Evolutionary conservation across 768 basidiomycete species (phyloP).

Genomic region (Tephrocybe sp.): DNA sequence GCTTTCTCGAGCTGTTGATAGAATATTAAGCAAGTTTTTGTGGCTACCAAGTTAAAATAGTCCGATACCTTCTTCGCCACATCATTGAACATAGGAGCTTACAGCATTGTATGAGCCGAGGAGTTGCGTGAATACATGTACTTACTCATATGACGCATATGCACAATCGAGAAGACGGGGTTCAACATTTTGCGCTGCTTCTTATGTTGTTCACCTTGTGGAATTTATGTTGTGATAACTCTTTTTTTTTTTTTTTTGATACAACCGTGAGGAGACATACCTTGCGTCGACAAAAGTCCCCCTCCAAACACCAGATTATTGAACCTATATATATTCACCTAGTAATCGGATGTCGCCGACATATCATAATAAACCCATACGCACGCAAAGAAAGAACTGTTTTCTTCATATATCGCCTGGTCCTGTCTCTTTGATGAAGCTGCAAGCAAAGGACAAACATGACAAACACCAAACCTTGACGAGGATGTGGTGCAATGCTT

Average conservation of each 20-base stretch:
- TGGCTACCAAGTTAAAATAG: not conserved
- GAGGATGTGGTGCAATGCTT: conserved; percentile 34
- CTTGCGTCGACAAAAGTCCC: conserved; percentile 5
- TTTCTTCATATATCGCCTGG: conserved; percentile 10
- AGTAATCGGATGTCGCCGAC: not conserved
- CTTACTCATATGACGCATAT: conserved; percentile 15
- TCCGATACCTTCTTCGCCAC: conserved; percentile 12
- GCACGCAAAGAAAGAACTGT: conserved; percentile 1
- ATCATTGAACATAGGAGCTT: conserved; percentile 14
- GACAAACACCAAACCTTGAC: conserved; percentile 26
- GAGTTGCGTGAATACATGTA: not conserved
- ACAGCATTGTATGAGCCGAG: not conserved
- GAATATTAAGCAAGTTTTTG: not conserved
- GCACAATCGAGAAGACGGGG: conserved; percentile 13
- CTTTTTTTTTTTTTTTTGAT: too few relatives aligned
- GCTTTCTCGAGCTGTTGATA: conserved; percentile 1
- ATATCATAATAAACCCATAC: not conserved
- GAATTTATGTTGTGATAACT: too few relatives aligned
- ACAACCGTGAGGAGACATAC: not conserved
- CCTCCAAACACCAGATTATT: conserved; percentile 7
- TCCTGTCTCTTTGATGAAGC: conserved; percentile 1
- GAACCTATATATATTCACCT: not conserved
- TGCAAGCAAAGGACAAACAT: too few relatives aligned
- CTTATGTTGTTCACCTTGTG: conserved; percentile 14
- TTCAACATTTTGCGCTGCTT: conserved; percentile 15